A percentile compares a stretch with the other conserved stretches of the same genome.
Conservation (phyloP, 495 filamentous ascomycete genomes). For the Elaphomyces granulatus region DNA sequence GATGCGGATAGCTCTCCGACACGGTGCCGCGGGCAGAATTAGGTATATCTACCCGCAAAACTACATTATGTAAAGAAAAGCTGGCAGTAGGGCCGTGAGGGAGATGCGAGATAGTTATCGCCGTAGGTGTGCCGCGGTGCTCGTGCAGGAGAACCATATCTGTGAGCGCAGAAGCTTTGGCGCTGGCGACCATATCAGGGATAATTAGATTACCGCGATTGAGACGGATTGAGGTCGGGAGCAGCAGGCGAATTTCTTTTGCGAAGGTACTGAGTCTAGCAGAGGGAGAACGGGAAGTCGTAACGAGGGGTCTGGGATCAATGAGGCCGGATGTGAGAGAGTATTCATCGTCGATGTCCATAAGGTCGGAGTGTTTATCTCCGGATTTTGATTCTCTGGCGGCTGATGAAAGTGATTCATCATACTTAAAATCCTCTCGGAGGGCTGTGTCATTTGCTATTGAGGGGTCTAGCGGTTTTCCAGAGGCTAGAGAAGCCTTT, state of each 20-base stretch:
- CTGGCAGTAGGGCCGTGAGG: constrained; percentile 87
- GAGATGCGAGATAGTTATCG: constrained; percentile 77
- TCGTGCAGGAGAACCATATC: constrained; percentile 87
- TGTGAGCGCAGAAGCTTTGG: constrained; percentile 59
- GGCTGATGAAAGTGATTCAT: constrained; percentile 56
- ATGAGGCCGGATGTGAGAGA: constrained; percentile 68
- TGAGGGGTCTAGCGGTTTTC: constrained; percentile 70
- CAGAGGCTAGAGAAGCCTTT: constrained; percentile 67
- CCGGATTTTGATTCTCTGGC: constrained; percentile 41
- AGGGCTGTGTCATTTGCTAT: constrained; percentile 82
- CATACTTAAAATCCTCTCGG: constrained; percentile 83
- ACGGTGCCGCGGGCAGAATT: constrained; percentile 79
- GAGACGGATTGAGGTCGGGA: constrained; percentile 79
- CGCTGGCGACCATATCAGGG: constrained; percentile 67
- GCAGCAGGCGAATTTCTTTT: constrained; percentile 87
- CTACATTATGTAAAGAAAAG: constrained; percentile 88
- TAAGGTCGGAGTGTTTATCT: constrained; percentile 22
- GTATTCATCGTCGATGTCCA: constrained; percentile 95
- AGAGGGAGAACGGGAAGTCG: constrained; percentile 78
- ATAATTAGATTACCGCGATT: constrained; percentile 87
- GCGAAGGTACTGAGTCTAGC: constrained; percentile 73
- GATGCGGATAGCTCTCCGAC: constrained; percentile 82
- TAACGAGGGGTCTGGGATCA: constrained; percentile 80
- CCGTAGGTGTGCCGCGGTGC: constrained; percentile 85
- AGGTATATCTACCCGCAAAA: constrained; percentile 86